phyloP scores from a whole-genome alignment of 2,329 filamentous ascomycete species.

The Nothophoma quercina region DNA sequence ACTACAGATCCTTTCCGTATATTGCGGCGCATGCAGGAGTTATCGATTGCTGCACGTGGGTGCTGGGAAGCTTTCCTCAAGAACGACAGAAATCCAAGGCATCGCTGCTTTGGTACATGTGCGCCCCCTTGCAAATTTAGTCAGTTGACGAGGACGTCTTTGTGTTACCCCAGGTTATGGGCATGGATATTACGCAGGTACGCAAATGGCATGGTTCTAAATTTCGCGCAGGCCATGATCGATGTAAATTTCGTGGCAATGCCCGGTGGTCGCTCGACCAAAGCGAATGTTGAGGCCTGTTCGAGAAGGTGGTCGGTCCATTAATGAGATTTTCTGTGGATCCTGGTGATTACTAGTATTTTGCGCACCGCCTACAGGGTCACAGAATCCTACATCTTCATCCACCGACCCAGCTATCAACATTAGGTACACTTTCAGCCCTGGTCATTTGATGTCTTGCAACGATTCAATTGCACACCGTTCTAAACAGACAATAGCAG shows the following conservation, averaged over 20 bases:
- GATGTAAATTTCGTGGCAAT: background rate
- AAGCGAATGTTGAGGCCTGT: background rate
- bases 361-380: background rate
- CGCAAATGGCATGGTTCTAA: background rate
- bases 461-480: too few species aligned
- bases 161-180: background rate
- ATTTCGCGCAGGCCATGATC: slow-evolving; percentile 1
- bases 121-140: background rate
- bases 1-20: background rate
- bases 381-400: background rate
- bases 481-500: too few species aligned
- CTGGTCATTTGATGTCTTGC: too few species aligned
- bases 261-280: background rate
- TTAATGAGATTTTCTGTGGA: background rate
- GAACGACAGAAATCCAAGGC: too few species aligned
- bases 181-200: background rate
- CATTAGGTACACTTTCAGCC: too few species aligned
- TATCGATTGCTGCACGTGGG: background rate
- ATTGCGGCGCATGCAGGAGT: slow-evolving; percentile 5
- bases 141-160: background rate
- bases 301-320: background rate
- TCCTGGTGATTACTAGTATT: background rate
- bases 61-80: background rate
- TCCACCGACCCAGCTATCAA: background rate
- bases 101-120: background rate